Evolutionary conservation across 1,284 basidiomycete genomes (phyloP), one percentile per base, ranked within the genome.

Genomic region (Moesziomyces sp.): DNA sequence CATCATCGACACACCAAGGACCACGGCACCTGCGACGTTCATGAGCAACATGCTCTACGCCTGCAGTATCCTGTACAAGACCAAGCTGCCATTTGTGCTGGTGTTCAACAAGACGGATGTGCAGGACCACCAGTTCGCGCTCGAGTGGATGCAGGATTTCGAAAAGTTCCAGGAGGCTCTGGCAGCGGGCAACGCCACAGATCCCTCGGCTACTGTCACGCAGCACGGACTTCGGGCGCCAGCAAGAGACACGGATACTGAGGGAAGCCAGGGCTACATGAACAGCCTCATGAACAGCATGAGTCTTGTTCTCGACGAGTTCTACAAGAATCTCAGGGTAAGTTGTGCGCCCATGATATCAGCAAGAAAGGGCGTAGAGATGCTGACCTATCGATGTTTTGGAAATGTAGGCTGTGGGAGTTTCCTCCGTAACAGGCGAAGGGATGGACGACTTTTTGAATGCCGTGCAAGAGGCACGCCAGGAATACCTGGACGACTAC

Each of bases 41-140:
- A 99, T 99, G 97, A 94, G 92, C 55, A 99, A 99, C 85, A 99
- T 99, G 97, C 88, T 99, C 52, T 99, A 99, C 82, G 97, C 97
- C 0, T 99, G 97, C 88, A 96, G 94, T 74, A 99, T 99, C 75
- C 87, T 99, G 26, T 99, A 99, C 88, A 99, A 99, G 86, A 97
- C 95, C 3, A 93, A 94, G 73, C 87, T 99, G 0, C 97, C 97
- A 0, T 98, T 99, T 85, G 91, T 99, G 74, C 88, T 99, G 38
- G 96, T 99, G 10, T 99, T 99, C 87, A 99, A 99, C 87, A 99
- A 99, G 87, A 97, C 91, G 5, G 97, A 99, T 83, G 93, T 93
- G 65, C 88, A 91, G 75, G 87, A 91, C 2, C 93, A 96, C 85
- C 89, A 90, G 49, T 98, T 98, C 85, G 97, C 96, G 5, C 77